Base-by-base conservation (phyloP, 2,329 filamentous ascomycete species). In the Exophiala mesophila region DNA sequence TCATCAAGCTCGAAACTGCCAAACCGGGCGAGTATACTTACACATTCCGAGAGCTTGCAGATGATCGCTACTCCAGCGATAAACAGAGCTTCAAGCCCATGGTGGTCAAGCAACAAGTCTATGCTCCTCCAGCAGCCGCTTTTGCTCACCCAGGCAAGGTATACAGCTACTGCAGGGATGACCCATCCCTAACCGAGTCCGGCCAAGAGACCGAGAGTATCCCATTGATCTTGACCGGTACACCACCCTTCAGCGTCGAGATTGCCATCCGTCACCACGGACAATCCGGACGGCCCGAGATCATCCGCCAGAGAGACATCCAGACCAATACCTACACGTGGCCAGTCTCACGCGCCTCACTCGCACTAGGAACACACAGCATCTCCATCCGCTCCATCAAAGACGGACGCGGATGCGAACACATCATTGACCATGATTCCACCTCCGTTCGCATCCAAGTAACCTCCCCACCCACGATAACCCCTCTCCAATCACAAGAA, bases 181-280 rank as follows among this genome's bases (percentile, higher is more conserved):
- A 56, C 24, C 44, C 50, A 15, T 45, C 40, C 24, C 41, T 53
- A 33, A 45, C 41, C 39, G 31, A 37, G 32, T 12, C 43, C 44
- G 87, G 95, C 56, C 77, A 84, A 37, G 79, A 80, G 40, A 87
- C 94, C 57, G 89, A 98, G 58, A 80, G 78, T 29, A 95, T 98
- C 41, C 89, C 90, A 0, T 83, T 98, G 45, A 82, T 78, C 2
- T 74, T 98, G 13, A 84, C 84, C 45, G 92, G 92, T 28, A 72
- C 83, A 12, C 80, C 90, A 5, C 92, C 92, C 0, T 98, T 98
- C 68, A 83, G 82, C 35, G 71, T 98, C 3, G 92, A 97, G 61
- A 76, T 97, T 17, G 88, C 90, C 58, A 87, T 98, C 65, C 94
- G 89, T 67, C 90, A 97, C 57, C 85, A 94, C 59, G 83, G 85